These are phyloP conservation scores for Paramecium bursaria DNA, from an alignment of 73 alveolate species.

Conservation along the genomic window DNA sequence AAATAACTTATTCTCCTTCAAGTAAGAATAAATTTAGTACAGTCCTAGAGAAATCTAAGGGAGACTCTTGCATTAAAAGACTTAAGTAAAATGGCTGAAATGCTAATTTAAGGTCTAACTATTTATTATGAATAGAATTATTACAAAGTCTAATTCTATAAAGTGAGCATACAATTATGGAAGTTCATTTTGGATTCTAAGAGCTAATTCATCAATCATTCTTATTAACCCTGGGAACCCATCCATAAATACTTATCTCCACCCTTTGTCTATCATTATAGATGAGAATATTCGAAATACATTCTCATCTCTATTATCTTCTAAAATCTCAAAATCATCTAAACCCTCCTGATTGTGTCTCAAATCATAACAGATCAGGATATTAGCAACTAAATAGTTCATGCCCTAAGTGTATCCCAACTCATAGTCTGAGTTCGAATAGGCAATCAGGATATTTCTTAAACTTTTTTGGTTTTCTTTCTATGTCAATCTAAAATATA, in stretches of 20 bases:
- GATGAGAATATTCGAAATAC: slow-evolving; percentile 3
- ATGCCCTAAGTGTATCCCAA: slow-evolving; percentile 34
- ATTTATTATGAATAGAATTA: too few species aligned
- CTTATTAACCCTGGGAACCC: slow-evolving; percentile 47
- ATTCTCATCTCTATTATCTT: slow-evolving; percentile 39
- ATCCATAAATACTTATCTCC: slow-evolving; percentile 54
- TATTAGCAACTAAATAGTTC: slow-evolving; percentile 34
- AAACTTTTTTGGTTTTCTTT: slow-evolving; percentile 32
- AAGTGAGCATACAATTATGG: slow-evolving; percentile 14
- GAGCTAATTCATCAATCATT: not conserved
- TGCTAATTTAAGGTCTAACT: not conserved
- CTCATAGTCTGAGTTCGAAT: slow-evolving; percentile 42
- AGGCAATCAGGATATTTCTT: slow-evolving; percentile 29
- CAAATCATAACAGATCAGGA: slow-evolving; percentile 40
- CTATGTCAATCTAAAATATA: not conserved
- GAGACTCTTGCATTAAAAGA: slow-evolving; percentile 7
- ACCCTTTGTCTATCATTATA: slow-evolving; percentile 14
- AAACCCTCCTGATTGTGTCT: not conserved
- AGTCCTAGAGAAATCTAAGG: slow-evolving; percentile 6
- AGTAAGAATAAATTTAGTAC: slow-evolving; percentile 21
- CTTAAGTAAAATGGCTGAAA: not conserved
- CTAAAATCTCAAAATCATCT: slow-evolving; percentile 22
- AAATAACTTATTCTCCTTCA: slow-evolving; percentile 40
- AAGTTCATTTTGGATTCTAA: slow-evolving; percentile 5
- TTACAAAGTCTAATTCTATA: not conserved